A percentile compares a stretch with the other conserved stretches of the same genome.
Conservation (phyloP, 1,139 yeast genomes). For the Kodamaea anthophila region DNA sequence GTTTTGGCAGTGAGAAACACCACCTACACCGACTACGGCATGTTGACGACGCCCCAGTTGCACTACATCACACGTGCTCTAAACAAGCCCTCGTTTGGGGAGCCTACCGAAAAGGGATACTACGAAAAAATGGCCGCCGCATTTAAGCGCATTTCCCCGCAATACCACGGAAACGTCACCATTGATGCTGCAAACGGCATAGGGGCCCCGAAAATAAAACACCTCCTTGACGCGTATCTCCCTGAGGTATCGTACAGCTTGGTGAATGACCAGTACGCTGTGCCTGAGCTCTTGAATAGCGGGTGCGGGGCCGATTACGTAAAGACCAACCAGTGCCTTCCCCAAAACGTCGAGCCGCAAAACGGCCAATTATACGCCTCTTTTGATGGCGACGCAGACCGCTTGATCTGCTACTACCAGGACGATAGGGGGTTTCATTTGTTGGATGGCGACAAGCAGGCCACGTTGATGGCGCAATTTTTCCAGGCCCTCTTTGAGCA, state of each 20-base stretch:
- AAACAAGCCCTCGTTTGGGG: constrained; percentile 62
- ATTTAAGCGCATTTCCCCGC: constrained; percentile 26
- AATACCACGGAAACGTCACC: constrained; percentile 34
- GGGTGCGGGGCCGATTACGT: constrained; percentile 96
- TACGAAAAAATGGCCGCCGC: constrained; percentile 51
- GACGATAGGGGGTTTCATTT: constrained; percentile 46
- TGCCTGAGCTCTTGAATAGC: constrained; percentile 59
- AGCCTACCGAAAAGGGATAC: constrained; percentile 63
- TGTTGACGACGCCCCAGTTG: constrained; percentile 89
- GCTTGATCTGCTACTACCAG: constrained; percentile 79
- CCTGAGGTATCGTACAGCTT: constrained; percentile 37
- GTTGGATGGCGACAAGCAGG: constrained; percentile 91
- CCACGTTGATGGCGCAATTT: constrained; percentile 74
- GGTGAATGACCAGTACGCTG: constrained; percentile 53
- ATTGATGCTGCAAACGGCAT: constrained; percentile 95
- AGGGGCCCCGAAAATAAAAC: constrained; percentile 73
- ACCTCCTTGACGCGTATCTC: constrained; percentile 41
- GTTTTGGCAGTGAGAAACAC: constrained; percentile 44
- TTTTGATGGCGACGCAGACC: constrained; percentile 96
- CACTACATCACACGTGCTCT: constrained; percentile 77
- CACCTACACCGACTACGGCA: constrained; percentile 51
- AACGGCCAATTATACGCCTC: constrained; percentile 60
- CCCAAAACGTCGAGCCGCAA: constrained; percentile 48
- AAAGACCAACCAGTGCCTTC: constrained; percentile 79
- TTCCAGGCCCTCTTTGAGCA: constrained; percentile 45